These are phyloP conservation scores for Nadsonia starkeyi-henricii DNA, from an alignment of 1,139 yeast species.

Conservation along the genomic window DNA sequence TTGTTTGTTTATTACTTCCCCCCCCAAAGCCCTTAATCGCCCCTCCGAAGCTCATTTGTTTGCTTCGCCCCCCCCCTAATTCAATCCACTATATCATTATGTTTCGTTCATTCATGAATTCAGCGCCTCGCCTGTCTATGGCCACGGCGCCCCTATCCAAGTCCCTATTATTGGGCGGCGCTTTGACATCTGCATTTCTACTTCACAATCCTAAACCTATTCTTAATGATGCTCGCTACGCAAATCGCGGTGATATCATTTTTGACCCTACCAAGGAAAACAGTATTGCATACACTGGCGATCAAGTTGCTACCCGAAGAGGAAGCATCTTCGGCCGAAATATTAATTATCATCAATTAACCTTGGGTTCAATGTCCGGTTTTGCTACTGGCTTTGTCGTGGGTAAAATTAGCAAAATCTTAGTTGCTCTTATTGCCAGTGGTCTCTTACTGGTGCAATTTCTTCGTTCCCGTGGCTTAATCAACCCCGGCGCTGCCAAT, in stretches of 20 bases:
- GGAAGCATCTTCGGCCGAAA: slow-evolving; percentile 25
- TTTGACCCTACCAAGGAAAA: not conserved
- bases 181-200: not conserved
- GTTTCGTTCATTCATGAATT: not conserved
- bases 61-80: not conserved
- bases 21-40: not conserved
- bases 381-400: slow-evolving; percentile 45
- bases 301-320: not conserved
- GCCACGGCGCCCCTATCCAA: not conserved
- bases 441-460: slow-evolving; percentile 42
- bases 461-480: slow-evolving; percentile 43
- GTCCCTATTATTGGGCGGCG: not conserved
- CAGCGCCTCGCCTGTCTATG: not conserved
- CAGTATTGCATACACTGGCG: not conserved
- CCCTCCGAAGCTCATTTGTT: not conserved
- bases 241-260: not conserved
- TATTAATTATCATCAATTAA: slow-evolving; percentile 49
- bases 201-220: not conserved
- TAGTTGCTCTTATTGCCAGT: slow-evolving; percentile 36
- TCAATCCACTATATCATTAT: not conserved
- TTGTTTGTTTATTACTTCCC: too few species aligned
- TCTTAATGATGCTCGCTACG: not conserved
- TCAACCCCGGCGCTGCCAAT: slow-evolving; percentile 26
- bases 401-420: slow-evolving; percentile 50
- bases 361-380: slow-evolving; percentile 58